phyloP scores from a whole-genome alignment of 768 basidiomycete species.

The Psilocybe cyanescens region DNA sequence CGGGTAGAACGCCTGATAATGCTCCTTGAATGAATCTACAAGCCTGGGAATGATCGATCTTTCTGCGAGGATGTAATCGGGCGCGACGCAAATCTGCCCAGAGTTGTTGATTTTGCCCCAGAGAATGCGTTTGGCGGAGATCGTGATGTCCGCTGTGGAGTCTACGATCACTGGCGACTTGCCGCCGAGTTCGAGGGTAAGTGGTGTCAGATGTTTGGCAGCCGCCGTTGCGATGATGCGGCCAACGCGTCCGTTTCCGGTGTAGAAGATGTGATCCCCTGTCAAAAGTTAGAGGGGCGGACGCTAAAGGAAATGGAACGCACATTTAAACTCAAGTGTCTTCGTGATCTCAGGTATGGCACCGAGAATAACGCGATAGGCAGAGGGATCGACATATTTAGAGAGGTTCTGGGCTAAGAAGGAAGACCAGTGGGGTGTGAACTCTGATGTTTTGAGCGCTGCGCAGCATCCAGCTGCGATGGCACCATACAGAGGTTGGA shows the following conservation, averaged over 20 bases:
- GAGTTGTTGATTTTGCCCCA: constrained; percentile 70
- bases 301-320: neutral
- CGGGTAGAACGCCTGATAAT: constrained; percentile 55
- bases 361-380: constrained; percentile 62
- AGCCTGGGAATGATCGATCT: constrained; percentile 49
- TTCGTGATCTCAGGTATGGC: constrained; percentile 59
- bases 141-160: constrained; percentile 37
- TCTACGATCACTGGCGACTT: constrained; percentile 53
- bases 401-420: constrained; percentile 60
- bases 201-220: constrained; percentile 55
- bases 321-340: constrained; percentile 51
- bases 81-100: constrained; percentile 73
- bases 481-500: constrained; percentile 69
- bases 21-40: constrained; percentile 44
- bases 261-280: constrained; percentile 50
- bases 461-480: constrained; percentile 77
- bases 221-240: constrained; percentile 55
- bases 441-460: constrained; percentile 70
- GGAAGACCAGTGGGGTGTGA: constrained; percentile 48
- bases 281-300: neutral
- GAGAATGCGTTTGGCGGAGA: constrained; percentile 66
- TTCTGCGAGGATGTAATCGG: constrained; percentile 48
- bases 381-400: constrained; percentile 49
- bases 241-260: constrained; percentile 48
- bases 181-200: constrained; percentile 60